Percentiles rank a stretch among this genome's conserved stretches.
These are phyloP conservation scores for Clarireedia hainanense DNA, from an alignment of 2,329 filamentous ascomycete genomes.

Conservation along the genomic window DNA sequence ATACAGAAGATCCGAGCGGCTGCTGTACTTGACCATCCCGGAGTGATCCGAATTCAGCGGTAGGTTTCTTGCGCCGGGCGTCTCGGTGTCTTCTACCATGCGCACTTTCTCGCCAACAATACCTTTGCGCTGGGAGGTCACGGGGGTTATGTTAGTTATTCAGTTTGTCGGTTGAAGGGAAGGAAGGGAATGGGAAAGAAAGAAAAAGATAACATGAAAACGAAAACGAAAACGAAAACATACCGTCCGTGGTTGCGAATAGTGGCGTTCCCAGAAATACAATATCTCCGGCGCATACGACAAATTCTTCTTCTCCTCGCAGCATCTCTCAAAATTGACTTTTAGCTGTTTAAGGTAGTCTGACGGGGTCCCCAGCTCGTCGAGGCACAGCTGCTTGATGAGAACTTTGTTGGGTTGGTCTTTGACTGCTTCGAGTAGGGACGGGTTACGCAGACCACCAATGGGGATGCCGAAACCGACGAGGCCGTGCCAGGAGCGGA, in stretches of 20 bases:
- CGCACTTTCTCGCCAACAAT: neutral
- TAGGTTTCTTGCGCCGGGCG: neutral
- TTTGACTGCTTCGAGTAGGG: constrained; percentile 1
- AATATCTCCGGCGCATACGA: constrained; percentile 2
- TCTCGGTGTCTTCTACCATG: constrained; percentile 3
- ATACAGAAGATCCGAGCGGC: neutral
- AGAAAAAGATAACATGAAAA: neutral
- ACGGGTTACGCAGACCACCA: neutral
- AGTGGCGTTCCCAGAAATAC: constrained; percentile 5
- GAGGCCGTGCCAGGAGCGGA: constrained; percentile 1
- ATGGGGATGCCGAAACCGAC: constrained; percentile 8
- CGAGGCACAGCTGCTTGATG: neutral
- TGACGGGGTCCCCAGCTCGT: neutral
- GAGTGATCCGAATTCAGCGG: constrained; percentile 3
- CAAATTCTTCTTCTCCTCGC: neutral
- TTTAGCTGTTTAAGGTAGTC: neutral
- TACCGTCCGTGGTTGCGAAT: constrained; percentile 1
- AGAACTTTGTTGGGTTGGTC: constrained; percentile 6
- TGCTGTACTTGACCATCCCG: constrained; percentile 4
- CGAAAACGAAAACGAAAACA: neutral
- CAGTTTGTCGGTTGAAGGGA: too few relatives aligned
- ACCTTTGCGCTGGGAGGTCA: neutral
- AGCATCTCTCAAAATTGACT: neutral
- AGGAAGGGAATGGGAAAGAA: neutral
- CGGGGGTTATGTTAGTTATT: neutral